Conservation (phyloP, 768 basidiomycete genomes). For the Kwoniella pini region DNA sequence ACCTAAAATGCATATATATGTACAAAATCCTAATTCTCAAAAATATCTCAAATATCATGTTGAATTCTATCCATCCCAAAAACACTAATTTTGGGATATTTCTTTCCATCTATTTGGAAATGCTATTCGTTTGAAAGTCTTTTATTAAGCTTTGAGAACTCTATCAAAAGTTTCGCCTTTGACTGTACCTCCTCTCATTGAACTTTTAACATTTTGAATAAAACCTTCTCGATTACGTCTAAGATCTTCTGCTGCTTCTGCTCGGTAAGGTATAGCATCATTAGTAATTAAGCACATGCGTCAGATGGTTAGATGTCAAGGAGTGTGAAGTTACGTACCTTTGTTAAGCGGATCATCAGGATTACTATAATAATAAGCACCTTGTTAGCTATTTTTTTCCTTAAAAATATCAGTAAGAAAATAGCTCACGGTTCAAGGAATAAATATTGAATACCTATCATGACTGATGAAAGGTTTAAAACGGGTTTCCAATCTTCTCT, state of each 20-base stretch:
- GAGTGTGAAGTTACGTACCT: conserved; percentile 61
- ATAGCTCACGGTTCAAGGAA: conserved; percentile 80
- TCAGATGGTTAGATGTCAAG: background rate
- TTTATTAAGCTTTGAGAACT: conserved; percentile 57
- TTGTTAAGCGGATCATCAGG: conserved; percentile 99
- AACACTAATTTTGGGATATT: no score
- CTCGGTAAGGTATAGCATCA: no score
- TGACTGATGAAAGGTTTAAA: conserved; percentile 92
- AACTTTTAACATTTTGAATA: conserved; percentile 75
- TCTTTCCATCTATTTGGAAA: no score
- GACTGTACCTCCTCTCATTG: conserved; percentile 79
- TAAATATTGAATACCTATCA: conserved; percentile 97
- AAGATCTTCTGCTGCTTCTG: conserved; percentile 95
- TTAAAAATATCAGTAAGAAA: background rate
- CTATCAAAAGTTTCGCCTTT: conserved; percentile 77
- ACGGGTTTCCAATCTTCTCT: conserved; percentile 99
- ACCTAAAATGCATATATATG: conserved; percentile 7
- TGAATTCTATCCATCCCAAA: no score
- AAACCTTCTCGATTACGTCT: conserved; percentile 84
- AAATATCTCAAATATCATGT: no score
- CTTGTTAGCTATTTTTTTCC: background rate
- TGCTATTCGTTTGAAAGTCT: no score
- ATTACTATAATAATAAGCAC: conserved; percentile 58
- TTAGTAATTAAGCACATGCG: background rate
- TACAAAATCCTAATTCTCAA: background rate